Conservation (phyloP, 495 filamentous ascomycete genomes). For the Ramalina peruviana region DNA sequence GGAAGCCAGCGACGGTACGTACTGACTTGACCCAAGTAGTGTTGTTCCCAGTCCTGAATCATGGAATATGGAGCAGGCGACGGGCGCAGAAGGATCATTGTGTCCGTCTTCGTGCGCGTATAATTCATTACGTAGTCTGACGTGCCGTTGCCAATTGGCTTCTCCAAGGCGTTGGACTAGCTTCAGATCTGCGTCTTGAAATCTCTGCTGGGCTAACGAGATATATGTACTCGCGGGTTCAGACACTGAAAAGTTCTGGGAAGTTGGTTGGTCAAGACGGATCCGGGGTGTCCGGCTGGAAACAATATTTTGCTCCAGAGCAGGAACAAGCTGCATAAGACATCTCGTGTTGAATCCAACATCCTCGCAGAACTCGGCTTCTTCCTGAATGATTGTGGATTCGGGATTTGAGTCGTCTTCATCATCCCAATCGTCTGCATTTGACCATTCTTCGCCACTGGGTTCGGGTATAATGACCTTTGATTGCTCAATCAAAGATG, state of each 20-base stretch:
- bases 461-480: neutral
- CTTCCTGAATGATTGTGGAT: no score
- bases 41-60: no score
- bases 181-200: neutral
- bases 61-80: no score
- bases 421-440: neutral
- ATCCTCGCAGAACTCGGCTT: neutral
- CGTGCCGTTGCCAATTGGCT: constrained; percentile 12
- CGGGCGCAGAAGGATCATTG: no score
- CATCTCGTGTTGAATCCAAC: neutral
- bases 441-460: neutral
- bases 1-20: no score
- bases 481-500: neutral
- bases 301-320: constrained; percentile 3
- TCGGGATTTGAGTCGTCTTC: neutral
- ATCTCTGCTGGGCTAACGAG: constrained; percentile 7
- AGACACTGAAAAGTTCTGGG: constrained; percentile 4
- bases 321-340: constrained; percentile 9
- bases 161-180: constrained; percentile 12
- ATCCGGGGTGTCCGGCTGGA: neutral
- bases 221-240: constrained; percentile 9
- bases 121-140: neutral
- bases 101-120: no score
- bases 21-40: no score
- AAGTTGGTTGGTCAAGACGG: neutral